phyloP scores from a whole-genome alignment of 305 asterid species.

The Fraxinus sp. region DNA sequence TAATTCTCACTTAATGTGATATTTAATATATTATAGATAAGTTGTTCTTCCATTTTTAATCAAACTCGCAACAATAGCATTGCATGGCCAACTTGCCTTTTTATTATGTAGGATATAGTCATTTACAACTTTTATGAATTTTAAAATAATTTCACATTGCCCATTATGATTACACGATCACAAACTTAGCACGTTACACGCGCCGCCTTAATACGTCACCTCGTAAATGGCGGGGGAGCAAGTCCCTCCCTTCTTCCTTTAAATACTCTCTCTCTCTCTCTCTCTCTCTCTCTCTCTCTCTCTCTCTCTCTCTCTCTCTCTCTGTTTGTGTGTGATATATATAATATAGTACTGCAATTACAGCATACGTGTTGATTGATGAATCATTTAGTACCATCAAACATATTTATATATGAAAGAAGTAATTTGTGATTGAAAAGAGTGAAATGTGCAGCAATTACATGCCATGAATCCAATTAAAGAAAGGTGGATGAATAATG shows the following conservation, averaged over 20 bases:
- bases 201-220: constrained; percentile 38
- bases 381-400: not conserved
- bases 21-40: too few species aligned
- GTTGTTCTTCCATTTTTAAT: not conserved
- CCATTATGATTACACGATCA: not conserved
- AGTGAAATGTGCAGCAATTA: constrained; percentile 6
- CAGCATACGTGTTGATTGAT: constrained; percentile 22
- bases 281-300: not conserved
- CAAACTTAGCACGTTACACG: constrained; percentile 26
- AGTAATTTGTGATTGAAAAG: not conserved
- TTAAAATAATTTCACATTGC: not conserved
- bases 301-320: not conserved
- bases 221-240: constrained; percentile 29
- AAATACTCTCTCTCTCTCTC: not conserved
- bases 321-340: not conserved
- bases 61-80: not conserved
- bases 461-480: constrained; percentile 34
- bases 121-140: not conserved
- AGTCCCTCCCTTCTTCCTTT: too few species aligned
- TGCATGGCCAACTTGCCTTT: not conserved
- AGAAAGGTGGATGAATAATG: constrained; percentile 15
- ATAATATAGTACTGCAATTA: not conserved
- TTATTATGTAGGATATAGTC: not conserved
- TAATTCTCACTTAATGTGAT: too few species aligned
- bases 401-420: not conserved